Percentiles rank a stretch among this genome's conserved stretches.
Evolutionary conservation across 441 rosid genomes (phyloP).

Genomic region (Geranium incanum): DNA sequence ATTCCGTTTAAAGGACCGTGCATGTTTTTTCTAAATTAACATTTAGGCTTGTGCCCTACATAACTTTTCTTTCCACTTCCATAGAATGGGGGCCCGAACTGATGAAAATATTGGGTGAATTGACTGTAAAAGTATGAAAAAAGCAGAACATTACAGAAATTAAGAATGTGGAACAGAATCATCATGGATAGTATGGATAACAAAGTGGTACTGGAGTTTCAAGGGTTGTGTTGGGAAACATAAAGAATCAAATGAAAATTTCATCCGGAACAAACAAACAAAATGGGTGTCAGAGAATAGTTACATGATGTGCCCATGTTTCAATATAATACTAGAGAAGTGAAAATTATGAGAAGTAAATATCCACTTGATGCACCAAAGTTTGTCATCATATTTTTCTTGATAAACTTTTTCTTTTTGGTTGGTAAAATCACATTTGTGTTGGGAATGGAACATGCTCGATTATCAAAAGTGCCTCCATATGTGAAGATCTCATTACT

Average conservation of each 20-base stretch:
- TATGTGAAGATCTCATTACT: background rate
- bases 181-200: background rate
- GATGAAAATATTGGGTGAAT: background rate
- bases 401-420: background rate
- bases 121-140: background rate
- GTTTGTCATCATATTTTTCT: background rate
- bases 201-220: background rate
- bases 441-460: background rate
- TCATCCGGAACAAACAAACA: background rate
- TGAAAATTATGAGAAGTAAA: background rate
- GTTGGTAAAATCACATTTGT: background rate
- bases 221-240: background rate
- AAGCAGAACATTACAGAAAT: background rate
- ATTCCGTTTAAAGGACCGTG: constrained; percentile 11
- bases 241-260: background rate
- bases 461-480: background rate
- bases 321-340: background rate
- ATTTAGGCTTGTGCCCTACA: no score
- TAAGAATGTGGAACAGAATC: background rate
- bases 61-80: background rate
- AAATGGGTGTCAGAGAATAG: background rate
- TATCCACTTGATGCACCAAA: background rate
- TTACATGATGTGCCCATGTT: background rate
- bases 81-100: background rate
- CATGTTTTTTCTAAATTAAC: background rate